Conservation (phyloP, 768 basidiomycete genomes). For the Psilocybe cyanescens region DNA sequence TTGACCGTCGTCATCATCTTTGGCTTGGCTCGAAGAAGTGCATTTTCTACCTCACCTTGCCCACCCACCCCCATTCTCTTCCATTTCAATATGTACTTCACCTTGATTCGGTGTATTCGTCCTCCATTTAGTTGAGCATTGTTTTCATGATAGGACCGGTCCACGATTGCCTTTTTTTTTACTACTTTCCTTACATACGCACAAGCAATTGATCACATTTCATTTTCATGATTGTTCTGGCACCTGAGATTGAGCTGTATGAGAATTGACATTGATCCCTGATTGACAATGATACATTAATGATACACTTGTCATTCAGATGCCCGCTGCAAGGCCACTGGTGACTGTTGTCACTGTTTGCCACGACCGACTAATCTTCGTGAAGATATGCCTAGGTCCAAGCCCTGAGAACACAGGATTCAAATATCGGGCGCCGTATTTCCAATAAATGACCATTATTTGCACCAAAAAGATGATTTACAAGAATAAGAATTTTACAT, state of each 20-base stretch:
- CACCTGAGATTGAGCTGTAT: background rate
- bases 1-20: background rate
- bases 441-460: no score
- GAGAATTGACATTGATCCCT: background rate
- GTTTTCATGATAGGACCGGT: background rate
- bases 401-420: background rate
- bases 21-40: background rate
- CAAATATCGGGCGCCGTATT: no score
- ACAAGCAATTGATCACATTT: slow-evolving; percentile 8
- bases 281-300: no score
- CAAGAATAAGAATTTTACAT: no score
- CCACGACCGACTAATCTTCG: no score
- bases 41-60: background rate
- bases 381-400: background rate
- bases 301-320: no score
- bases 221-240: background rate
- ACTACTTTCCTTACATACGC: background rate
- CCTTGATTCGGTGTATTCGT: background rate
- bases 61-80: background rate
- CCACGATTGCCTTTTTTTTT: background rate
- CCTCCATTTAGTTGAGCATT: background rate
- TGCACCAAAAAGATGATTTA: no score
- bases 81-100: background rate
- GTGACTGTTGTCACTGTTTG: no score
- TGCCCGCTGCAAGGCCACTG: no score